Conservation (phyloP, 2,329 filamentous ascomycete genomes). For the Tympanopsis confertula region DNA sequence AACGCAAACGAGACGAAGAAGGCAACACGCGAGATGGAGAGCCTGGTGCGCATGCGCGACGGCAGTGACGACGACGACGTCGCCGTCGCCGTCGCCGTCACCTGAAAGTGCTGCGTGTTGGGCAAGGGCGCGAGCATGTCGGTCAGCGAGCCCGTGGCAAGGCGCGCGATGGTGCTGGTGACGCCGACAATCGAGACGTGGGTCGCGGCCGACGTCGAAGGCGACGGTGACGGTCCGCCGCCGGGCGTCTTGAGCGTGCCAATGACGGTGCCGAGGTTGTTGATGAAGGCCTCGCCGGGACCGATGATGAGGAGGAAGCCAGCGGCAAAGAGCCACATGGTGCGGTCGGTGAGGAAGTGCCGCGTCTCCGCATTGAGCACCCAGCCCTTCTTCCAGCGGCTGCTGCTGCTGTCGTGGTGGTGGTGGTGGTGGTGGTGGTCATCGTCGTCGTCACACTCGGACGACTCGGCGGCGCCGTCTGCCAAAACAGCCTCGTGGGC, state of each 20-base stretch:
- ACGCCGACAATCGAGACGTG: constrained; percentile 89
- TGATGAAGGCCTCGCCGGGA: constrained; percentile 94
- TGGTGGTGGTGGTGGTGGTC: constrained; percentile 18
- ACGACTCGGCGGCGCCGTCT: constrained; percentile 29
- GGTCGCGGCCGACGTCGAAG: constrained; percentile 58
- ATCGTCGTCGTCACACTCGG: constrained; percentile 12
- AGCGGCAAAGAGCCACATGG: constrained; percentile 88
- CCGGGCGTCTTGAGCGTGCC: constrained; percentile 65
- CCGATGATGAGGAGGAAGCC: constrained; percentile 91
- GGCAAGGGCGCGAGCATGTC: constrained; percentile 70
- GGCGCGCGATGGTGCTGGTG: constrained; percentile 77
- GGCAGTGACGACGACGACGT: constrained; percentile 22
- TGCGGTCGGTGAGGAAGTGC: constrained; percentile 72
- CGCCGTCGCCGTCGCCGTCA: constrained; percentile 19
- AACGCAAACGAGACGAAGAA: constrained; percentile 70
- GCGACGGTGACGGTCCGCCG: constrained; percentile 27
- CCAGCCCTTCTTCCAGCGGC: constrained; percentile 70
- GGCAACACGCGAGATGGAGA: constrained; percentile 63
- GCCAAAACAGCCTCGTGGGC: constrained; percentile 25
- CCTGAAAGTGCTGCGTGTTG: constrained; percentile 43
- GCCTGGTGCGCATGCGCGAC: constrained; percentile 19
- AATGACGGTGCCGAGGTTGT: constrained; percentile 90
- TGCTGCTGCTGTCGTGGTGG: constrained; percentile 28
- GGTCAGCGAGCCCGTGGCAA: constrained; percentile 80
- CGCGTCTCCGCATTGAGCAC: constrained; percentile 84